Percentiles rank a stretch among this genome's conserved stretches.
phyloP scores from a whole-genome alignment of 345 rosid genomes.

The Hibiscus mutabilis region DNA sequence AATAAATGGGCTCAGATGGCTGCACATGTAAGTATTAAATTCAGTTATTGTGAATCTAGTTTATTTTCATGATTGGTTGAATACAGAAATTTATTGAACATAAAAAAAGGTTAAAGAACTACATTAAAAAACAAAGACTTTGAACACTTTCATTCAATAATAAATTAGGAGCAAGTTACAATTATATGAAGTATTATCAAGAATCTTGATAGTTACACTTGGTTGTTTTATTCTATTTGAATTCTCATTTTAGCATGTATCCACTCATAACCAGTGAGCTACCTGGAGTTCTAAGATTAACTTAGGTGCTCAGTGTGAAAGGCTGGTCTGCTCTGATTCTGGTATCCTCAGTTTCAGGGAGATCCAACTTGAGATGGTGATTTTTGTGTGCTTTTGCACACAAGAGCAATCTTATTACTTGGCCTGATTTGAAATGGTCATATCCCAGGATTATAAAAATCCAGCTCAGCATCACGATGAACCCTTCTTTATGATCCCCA shows the following conservation, averaged over 20 bases:
- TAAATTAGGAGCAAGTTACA: not conserved
- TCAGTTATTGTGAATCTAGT: not conserved
- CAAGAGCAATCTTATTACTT: not conserved
- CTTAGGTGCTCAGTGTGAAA: not conserved
- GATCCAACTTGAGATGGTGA: not conserved
- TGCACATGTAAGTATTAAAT: conserved; percentile 69
- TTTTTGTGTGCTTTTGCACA: not conserved
- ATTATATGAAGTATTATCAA: not conserved
- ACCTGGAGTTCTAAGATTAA: not conserved
- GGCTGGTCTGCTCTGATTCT: not conserved
- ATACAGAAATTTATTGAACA: not conserved
- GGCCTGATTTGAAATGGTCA: not conserved
- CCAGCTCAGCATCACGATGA: not conserved
- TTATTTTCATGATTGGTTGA: not conserved
- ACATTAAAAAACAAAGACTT: not conserved
- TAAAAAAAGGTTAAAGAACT: not conserved
- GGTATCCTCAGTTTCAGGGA: not conserved
- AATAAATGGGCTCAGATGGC: conserved; percentile 99
- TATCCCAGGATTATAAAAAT: not conserved
- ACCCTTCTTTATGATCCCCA: not conserved
- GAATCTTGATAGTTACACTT: not conserved
- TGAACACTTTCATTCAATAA: not conserved
- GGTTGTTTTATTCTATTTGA: not conserved
- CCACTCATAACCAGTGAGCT: not conserved
- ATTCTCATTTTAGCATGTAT: not conserved